phyloP scores from a whole-genome alignment of 2,329 filamentous ascomycete genomes.

The Phaeosphaeriaceae sp. region DNA sequence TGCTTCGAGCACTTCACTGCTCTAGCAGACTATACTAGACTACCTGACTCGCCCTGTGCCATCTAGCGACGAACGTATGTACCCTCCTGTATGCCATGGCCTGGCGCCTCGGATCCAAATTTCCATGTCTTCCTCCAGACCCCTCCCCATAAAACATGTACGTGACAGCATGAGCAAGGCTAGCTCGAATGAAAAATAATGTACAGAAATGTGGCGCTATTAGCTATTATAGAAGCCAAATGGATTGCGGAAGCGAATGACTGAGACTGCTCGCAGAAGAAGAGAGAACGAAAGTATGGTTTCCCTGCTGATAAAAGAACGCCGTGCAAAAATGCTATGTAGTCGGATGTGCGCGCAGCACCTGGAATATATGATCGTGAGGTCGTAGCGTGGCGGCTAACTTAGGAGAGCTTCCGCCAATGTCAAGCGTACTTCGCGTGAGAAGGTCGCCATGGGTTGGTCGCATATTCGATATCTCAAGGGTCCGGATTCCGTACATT shows the following conservation, averaged over 20 bases:
- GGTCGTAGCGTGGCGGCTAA: conserved; percentile 31
- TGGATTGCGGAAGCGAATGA: background rate
- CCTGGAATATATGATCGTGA: conserved; percentile 31
- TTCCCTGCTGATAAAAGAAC: conserved; percentile 12
- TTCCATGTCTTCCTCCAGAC: conserved; percentile 1
- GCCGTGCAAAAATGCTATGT: conserved; percentile 30
- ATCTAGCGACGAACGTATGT: conserved; percentile 10
- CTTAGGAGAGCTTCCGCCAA: conserved; percentile 22
- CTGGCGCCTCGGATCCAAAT: conserved; percentile 4
- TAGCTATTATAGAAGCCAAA: conserved; percentile 20
- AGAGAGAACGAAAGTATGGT: background rate
- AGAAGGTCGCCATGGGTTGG: background rate
- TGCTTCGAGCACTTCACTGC: background rate
- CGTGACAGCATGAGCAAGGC: conserved; percentile 30
- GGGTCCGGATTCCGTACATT: conserved; percentile 34
- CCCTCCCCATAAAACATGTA: conserved; percentile 24
- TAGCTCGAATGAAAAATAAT: conserved; percentile 18
- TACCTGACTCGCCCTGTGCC: conserved; percentile 6
- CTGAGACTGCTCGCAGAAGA: background rate
- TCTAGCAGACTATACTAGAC: background rate
- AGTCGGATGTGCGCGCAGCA: conserved; percentile 16
- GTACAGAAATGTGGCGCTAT: conserved; percentile 28
- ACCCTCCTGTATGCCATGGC: conserved; percentile 1
- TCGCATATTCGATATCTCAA: conserved; percentile 4
- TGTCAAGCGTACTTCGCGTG: conserved; percentile 9